Conservation (phyloP, 2,329 filamentous ascomycete species). For the Venturia aucupariae region DNA sequence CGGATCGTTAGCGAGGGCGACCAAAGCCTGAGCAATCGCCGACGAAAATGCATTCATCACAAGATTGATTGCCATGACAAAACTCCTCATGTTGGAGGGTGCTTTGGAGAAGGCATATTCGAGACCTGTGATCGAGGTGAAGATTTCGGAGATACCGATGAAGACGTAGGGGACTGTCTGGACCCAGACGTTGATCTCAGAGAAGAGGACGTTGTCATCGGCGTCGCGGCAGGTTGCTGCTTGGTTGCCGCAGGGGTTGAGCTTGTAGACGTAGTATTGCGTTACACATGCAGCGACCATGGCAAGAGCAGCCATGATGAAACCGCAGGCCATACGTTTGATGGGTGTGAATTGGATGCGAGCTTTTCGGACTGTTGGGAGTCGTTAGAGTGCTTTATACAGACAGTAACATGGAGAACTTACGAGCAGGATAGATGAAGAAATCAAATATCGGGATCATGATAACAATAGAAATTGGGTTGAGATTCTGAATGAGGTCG, state of each 20-base stretch:
- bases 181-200: slow-evolving; percentile 43
- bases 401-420: not conserved
- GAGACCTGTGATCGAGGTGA: slow-evolving; percentile 57
- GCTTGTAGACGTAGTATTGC: slow-evolving; percentile 43
- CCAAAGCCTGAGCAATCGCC: slow-evolving; percentile 19
- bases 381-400: not conserved
- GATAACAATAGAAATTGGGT: slow-evolving; percentile 66
- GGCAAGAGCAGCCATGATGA: slow-evolving; percentile 53
- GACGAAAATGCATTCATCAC: slow-evolving; percentile 26
- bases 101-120: slow-evolving; percentile 70
- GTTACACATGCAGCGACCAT: slow-evolving; percentile 49
- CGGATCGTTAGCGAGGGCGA: slow-evolving; percentile 19
- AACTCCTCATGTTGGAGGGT: slow-evolving; percentile 50
- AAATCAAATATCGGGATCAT: slow-evolving; percentile 62
- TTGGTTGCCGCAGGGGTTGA: slow-evolving; percentile 33
- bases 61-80: slow-evolving; percentile 29
- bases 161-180: slow-evolving; percentile 44
- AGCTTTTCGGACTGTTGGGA: slow-evolving; percentile 42
- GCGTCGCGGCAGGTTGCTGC: slow-evolving; percentile 44
- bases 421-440: slow-evolving; percentile 53
- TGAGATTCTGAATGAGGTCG: slow-evolving; percentile 66
- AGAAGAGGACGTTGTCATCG: slow-evolving; percentile 25
- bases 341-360: slow-evolving; percentile 63
- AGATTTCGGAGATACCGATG: slow-evolving; percentile 51
- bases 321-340: slow-evolving; percentile 64